Percentiles rank a stretch among this genome's conserved stretches.
These are phyloP conservation scores for Paraphysoderma sedebokerense DNA, from an alignment of 371 early-diverging fungal species.

Conservation along the genomic window DNA sequence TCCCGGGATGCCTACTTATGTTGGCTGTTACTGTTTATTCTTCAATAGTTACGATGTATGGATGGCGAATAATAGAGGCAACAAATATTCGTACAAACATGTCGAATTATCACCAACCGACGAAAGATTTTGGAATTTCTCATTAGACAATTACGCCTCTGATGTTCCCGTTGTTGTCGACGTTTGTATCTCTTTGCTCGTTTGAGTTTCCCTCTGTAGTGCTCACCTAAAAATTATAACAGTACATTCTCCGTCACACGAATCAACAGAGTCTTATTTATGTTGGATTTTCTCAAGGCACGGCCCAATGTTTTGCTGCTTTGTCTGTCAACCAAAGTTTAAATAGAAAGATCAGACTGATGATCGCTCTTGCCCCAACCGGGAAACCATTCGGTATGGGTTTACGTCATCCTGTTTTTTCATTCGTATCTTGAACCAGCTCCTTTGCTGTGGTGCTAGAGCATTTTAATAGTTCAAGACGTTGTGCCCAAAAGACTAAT, in stretches of 20 bases:
- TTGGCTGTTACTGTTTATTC: background rate
- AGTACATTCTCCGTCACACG: slow-evolving; percentile 67
- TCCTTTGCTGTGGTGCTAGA: too few species aligned
- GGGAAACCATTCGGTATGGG: slow-evolving; percentile 51
- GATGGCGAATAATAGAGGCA: slow-evolving; percentile 91
- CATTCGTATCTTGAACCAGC: too few species aligned
- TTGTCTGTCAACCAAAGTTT: slow-evolving; percentile 61
- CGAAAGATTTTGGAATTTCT: slow-evolving; percentile 81
- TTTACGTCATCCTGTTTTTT: too few species aligned
- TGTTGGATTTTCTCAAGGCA: slow-evolving; percentile 93
- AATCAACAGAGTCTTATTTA: slow-evolving; percentile 64
- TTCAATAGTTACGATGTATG: slow-evolving; percentile 69
- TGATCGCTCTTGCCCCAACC: slow-evolving; percentile 83
- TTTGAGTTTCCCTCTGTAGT: too few species aligned
- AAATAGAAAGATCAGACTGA: slow-evolving; percentile 63
- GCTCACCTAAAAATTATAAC: background rate
- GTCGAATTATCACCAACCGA: slow-evolving; percentile 38
- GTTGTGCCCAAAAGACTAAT: background rate
- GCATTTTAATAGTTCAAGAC: too few species aligned
- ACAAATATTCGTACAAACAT: slow-evolving; percentile 88
- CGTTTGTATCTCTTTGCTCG: slow-evolving; percentile 15
- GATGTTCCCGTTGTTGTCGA: slow-evolving; percentile 78
- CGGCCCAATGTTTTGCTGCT: slow-evolving; percentile 79
- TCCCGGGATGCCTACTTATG: too few species aligned
- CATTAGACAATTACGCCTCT: slow-evolving; percentile 75